These are phyloP conservation scores for Amanita rubescens DNA, from an alignment of 768 basidiomycete species.

Conservation along the genomic window DNA sequence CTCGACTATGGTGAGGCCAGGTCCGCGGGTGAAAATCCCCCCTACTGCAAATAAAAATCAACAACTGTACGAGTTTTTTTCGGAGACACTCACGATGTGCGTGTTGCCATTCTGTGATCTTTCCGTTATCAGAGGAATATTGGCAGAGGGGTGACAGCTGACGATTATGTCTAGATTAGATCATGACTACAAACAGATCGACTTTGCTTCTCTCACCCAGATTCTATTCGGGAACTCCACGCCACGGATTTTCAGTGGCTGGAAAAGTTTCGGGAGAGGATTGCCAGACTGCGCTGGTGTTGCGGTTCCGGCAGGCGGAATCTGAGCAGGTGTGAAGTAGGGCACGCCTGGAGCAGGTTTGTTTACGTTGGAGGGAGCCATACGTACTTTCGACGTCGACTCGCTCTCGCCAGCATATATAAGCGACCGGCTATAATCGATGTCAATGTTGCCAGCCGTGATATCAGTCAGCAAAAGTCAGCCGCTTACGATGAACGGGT, in stretches of 20 bases:
- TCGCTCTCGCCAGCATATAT: no score
- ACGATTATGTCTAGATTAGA: neutral
- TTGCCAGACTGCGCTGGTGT: neutral
- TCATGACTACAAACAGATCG: neutral
- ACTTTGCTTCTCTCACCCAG: slow-evolving; percentile 27
- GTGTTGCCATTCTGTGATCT: slow-evolving; percentile 46
- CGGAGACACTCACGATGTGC: slow-evolving; percentile 47
- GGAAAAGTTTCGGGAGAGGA: slow-evolving; percentile 31
- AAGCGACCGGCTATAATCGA: no score
- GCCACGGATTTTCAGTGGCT: slow-evolving; percentile 47
- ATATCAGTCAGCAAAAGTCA: no score
- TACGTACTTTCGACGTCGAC: no score
- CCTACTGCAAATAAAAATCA: slow-evolving; percentile 26
- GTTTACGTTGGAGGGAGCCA: neutral
- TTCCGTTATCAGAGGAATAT: slow-evolving; percentile 51
- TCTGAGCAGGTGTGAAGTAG: slow-evolving; percentile 4
- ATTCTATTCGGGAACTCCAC: slow-evolving; percentile 49
- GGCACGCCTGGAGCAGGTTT: neutral
- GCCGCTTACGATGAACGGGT: no score
- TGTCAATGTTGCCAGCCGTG: no score
- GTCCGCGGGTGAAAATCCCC: slow-evolving; percentile 43
- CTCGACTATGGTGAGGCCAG: slow-evolving; percentile 57
- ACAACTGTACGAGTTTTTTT: slow-evolving; percentile 15
- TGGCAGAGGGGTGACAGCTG: slow-evolving; percentile 53
- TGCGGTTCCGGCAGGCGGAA: slow-evolving; percentile 5